Base-by-base conservation (phyloP, 495 filamentous ascomycete genomes). In the Staphylotrichum tortipilum region DNA sequence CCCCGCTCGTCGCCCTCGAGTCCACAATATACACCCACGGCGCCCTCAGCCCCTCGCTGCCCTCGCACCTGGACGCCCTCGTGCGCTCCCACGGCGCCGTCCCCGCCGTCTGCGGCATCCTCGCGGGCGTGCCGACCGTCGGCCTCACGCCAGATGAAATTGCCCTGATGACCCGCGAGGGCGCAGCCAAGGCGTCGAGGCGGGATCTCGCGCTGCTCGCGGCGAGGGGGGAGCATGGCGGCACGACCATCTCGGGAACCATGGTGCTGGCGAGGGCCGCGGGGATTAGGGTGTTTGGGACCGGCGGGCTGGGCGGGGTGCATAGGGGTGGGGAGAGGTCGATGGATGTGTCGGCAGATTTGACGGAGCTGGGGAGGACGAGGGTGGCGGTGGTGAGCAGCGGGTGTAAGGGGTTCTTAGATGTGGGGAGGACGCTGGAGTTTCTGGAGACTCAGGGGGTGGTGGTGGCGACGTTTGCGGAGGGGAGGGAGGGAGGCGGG, bases 361-460 rank as follows among this genome's bases (percentile, higher is more conserved):
- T 98, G 46, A 95, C 87, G 4, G 92, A 98, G 69, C 78, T 98
- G 26, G 89, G 91, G n/a, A 77, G 89, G 24, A 98, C 92, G 3
- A 78, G 86, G 9, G 82, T 98, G 35, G 83, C 90, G 22, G 90
- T 98, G 8, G 75, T 97, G 23, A 86, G 84, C 63, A 86, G 85
- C 47, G 92, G 92, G 4, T 91, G 88, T 59, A 98, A 98, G 69
- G 89, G 92, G 57, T 98, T 98, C 64, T 70, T 98, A 9, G 92
- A 98, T 60, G 85, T 96, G 51, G 84, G 86, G 7, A 75, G 85
- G 47, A 98, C 92, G 2, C 74, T 98, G 2, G 92, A 98, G 69
- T 95, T 86, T 56, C 78, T 98, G 15, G 92, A 98, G 66, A 98
- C 92, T 0, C 86, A 95, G 63, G 92, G 92, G 6, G 89, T 85